Percentiles rank a stretch among this genome's conserved stretches.
Conservation (phyloP, 2,329 filamentous ascomycete species). For the Graphium sp. region DNA sequence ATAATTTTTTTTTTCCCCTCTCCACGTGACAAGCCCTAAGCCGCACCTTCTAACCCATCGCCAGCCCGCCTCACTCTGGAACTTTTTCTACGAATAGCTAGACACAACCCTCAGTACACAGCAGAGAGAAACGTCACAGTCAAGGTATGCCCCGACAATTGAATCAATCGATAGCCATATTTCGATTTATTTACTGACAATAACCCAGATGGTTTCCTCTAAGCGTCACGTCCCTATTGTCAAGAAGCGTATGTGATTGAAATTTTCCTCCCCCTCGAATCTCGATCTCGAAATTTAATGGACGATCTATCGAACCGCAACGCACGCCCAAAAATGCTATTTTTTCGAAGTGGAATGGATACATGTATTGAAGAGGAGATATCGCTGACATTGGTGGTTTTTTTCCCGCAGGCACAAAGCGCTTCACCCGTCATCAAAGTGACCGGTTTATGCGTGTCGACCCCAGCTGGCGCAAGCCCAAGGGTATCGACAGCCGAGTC, state of each 20-base stretch:
- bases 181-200: not conserved
- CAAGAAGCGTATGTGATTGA: conserved; percentile 86
- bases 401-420: conserved; percentile 80
- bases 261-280: conserved; percentile 3
- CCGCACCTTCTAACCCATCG: too few relatives aligned
- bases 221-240: conserved; percentile 99
- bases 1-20: too few relatives aligned
- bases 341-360: not conserved
- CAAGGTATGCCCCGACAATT: too few relatives aligned
- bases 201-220: conserved; percentile 79
- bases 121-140: too few relatives aligned
- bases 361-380: conserved; percentile 3
- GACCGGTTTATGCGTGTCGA: conserved; percentile 91
- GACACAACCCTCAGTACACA: too few relatives aligned
- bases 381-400: conserved; percentile 9
- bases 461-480: conserved; percentile 94
- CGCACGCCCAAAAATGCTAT: not conserved
- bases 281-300: not conserved
- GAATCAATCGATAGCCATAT: too few relatives aligned
- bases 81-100: too few relatives aligned
- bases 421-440: conserved; percentile 94
- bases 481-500: conserved; percentile 99
- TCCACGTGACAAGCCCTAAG: too few relatives aligned
- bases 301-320: too few relatives aligned
- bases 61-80: too few relatives aligned